Base-by-base conservation (phyloP, 2,329 filamentous ascomycete genomes). In the Talaromyces sp. region DNA sequence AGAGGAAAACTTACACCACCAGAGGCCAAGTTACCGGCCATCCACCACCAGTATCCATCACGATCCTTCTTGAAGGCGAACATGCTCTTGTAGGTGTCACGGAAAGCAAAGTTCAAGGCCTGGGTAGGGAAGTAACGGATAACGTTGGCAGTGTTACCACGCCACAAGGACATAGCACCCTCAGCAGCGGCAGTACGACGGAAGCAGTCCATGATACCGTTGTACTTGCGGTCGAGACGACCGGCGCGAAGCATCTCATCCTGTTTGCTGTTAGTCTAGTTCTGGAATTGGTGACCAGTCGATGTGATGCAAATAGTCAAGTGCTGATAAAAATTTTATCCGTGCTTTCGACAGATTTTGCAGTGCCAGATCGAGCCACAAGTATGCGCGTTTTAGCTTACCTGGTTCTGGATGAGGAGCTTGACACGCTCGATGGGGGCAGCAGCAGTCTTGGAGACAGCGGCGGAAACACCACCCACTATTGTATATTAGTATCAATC, bases 51-150 rank as follows among this genome's bases (percentile, higher is more conserved):
- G 84, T 99, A 99, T 79, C 95, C 95, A 83, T 99, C 95, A 85
- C 90, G 90, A 71, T 99, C 95, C 91, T 98, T 98, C 93, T 98
- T 99, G 93, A 92, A 99, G 81, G 92, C 91, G 90, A 99, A 99
- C 93, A 99, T 96, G 81, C 90, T 88, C 93, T 99, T 99, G 93
- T 97, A 99, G 90, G 96, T 97, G 85, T 99, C 95, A 84, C 95
- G 95, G 95, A 99, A 99, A 82, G 95, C 95, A 81, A 99, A 99
- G 93, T 99, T 99, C 83, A 99, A 88, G 78, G 95, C 95, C 89
- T 99, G 95, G 83, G 95, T 99, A 76, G 95, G 95, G 92, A 99
- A 99, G 88, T 99, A 99, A 91, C 95, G 95, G 88, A 99, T 97
- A 84, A 99, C 95, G 90, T 99, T 99, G 92, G 95, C 95, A 82